Evolutionary conservation across 768 basidiomycete genomes (phyloP).

Genomic region (Pisolithus tinctorius): DNA sequence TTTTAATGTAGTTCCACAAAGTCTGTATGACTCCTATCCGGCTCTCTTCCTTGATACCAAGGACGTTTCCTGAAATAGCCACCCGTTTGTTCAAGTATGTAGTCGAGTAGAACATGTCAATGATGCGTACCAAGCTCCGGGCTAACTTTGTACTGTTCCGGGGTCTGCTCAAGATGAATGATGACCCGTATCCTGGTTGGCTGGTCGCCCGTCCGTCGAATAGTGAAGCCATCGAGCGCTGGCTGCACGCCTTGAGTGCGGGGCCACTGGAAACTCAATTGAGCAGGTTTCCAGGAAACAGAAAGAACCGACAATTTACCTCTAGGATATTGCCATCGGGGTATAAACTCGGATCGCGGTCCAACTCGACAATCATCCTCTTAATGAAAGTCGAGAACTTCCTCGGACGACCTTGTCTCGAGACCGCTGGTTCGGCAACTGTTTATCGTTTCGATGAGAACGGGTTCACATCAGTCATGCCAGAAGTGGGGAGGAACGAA

Average conservation of each 20-base stretch:
- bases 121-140: constrained; percentile 60
- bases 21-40: constrained; percentile 74
- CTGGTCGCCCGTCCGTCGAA: constrained; percentile 74
- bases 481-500: constrained; percentile 24
- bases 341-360: constrained; percentile 74
- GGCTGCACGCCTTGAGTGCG: constrained; percentile 49
- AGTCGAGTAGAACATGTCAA: not conserved
- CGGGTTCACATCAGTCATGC: not conserved
- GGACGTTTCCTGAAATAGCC: constrained; percentile 40
- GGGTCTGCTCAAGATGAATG: constrained; percentile 80
- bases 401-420: constrained; percentile 54
- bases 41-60: constrained; percentile 82
- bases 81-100: constrained; percentile 3
- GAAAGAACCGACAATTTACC: constrained; percentile 34
- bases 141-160: constrained; percentile 77
- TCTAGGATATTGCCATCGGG: constrained; percentile 85
- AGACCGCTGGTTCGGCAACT: constrained; percentile 57
- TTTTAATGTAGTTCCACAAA: constrained; percentile 90
- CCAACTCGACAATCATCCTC: constrained; percentile 79
- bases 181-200: constrained; percentile 75
- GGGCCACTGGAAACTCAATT: constrained; percentile 45
- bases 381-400: constrained; percentile 87
- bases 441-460: not conserved
- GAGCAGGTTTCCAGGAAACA: not conserved
- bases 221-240: constrained; percentile 78